These are phyloP conservation scores for Pyrenopolyporus hunteri DNA, from an alignment of 495 filamentous ascomycete genomes.

Conservation along the genomic window DNA sequence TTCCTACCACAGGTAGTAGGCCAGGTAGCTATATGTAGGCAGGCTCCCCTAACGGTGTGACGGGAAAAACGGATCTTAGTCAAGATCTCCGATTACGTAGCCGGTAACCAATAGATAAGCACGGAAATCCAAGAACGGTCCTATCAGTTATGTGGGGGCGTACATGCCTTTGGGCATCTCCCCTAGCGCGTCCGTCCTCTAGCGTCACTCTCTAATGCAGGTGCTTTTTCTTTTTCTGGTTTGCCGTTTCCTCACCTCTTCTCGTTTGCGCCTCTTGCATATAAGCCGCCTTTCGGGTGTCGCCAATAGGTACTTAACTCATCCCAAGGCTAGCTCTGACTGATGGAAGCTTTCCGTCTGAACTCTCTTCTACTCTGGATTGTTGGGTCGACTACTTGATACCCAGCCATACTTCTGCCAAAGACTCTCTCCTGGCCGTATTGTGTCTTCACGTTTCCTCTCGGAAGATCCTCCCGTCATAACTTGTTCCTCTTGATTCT, in stretches of 20 bases:
- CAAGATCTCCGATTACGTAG: conserved; percentile 8
- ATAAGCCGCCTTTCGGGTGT: conserved; percentile 7
- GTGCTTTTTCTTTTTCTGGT: conserved; percentile 17
- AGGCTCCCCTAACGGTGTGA: no score
- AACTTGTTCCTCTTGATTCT: background rate
- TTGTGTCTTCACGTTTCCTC: no score
- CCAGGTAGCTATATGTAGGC: no score
- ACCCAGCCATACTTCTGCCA: no score
- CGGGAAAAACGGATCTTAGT: background rate
- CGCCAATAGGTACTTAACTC: conserved; percentile 5
- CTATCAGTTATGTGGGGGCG: conserved; percentile 24
- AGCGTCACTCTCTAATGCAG: conserved; percentile 15
- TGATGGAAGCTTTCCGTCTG: background rate
- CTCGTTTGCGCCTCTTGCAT: background rate
- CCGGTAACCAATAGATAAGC: conserved; percentile 34
- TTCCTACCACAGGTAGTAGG: no score
- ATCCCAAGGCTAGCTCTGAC: background rate
- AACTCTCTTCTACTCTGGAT: background rate
- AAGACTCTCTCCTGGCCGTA: no score
- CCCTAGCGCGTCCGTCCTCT: conserved; percentile 15
- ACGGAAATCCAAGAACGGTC: conserved; percentile 5
- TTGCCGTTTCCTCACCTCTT: conserved; percentile 16
- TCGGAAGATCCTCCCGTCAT: no score
- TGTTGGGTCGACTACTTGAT: no score
- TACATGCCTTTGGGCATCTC: background rate